Evolutionary conservation across 495 filamentous ascomycete species (phyloP).

Genomic region (Alectoria sarmentosa): DNA sequence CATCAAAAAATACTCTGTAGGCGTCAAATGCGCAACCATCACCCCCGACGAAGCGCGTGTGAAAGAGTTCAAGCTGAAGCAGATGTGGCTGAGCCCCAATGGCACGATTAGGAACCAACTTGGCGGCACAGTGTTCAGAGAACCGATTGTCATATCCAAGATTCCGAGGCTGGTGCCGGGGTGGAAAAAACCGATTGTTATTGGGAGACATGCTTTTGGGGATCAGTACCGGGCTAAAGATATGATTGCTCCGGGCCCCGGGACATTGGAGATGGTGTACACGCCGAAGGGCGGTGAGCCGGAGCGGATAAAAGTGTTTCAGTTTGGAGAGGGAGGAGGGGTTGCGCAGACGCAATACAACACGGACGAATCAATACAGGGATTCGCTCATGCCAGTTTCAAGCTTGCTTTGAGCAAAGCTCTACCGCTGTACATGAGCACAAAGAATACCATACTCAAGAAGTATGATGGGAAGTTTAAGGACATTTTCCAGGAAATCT

Average conservation of each 20-base stretch:
- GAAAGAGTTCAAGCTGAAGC: constrained; percentile 96
- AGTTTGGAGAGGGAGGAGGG: constrained; percentile 75
- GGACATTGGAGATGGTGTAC: constrained; percentile 88
- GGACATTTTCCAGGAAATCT: constrained; percentile 98
- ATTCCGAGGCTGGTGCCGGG: constrained; percentile 90
- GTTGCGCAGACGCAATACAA: constrained; percentile 95
- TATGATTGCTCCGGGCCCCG: constrained; percentile 67
- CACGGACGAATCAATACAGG: constrained; percentile 86
- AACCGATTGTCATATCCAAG: constrained; percentile 90
- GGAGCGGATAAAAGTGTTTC: constrained; percentile 79
- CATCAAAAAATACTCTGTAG: constrained; percentile 96
- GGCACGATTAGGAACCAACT: constrained; percentile 95
- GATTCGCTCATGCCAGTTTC: constrained; percentile 94
- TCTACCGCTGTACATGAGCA: constrained; percentile 94
- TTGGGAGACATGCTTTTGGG: constrained; percentile 96
- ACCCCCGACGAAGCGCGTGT: constrained; percentile 95
- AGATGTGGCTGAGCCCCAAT: constrained; percentile 99
- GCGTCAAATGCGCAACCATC: constrained; percentile 99
- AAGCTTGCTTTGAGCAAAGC: constrained; percentile 83
- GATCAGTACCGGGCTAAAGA: constrained; percentile 98
- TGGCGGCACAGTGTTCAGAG: constrained; percentile 95
- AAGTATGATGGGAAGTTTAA: constrained; percentile 97
- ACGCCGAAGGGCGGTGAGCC: constrained; percentile 78
- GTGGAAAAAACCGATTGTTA: constrained; percentile 98
- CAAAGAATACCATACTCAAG: constrained; percentile 99